Evolutionary conservation across 75 land plant species (phyloP).

Genomic region (Sequoiadendron giganteum): DNA sequence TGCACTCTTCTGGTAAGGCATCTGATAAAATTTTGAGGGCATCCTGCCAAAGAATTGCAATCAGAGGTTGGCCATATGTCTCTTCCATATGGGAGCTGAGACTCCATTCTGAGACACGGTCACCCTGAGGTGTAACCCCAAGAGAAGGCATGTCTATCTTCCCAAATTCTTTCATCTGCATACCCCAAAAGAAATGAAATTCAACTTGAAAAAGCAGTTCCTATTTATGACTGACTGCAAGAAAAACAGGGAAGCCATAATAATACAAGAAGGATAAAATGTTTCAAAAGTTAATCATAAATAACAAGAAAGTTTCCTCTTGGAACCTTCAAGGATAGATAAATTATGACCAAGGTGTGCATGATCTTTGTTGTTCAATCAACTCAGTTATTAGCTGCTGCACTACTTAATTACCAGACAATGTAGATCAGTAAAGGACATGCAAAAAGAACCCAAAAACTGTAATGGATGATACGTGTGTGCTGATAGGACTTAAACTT

Average conservation of each 20-base stretch:
- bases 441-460: background rate
- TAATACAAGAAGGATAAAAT: background rate
- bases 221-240: constrained; percentile 3
- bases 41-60: constrained; percentile 44
- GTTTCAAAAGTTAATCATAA: constrained; percentile 1
- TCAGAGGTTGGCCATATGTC: constrained; percentile 44
- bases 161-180: constrained; percentile 40
- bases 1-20: constrained; percentile 48
- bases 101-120: constrained; percentile 30
- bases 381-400: background rate
- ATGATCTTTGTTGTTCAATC: background rate
- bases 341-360: background rate
- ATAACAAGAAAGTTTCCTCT: background rate
- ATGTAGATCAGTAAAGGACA: background rate
- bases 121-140: constrained; percentile 26
- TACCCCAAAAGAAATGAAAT: constrained; percentile 3
- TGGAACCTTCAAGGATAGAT: background rate
- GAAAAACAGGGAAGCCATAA: constrained; percentile 6
- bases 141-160: constrained; percentile 18
- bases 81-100: constrained; percentile 49
- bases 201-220: background rate
- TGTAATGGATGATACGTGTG: background rate
- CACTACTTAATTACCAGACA: background rate
- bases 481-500: background rate
- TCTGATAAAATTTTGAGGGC: constrained; percentile 39